phyloP scores from a whole-genome alignment of 495 filamentous ascomycete genomes.

The Corynascus novoguineensis region DNA sequence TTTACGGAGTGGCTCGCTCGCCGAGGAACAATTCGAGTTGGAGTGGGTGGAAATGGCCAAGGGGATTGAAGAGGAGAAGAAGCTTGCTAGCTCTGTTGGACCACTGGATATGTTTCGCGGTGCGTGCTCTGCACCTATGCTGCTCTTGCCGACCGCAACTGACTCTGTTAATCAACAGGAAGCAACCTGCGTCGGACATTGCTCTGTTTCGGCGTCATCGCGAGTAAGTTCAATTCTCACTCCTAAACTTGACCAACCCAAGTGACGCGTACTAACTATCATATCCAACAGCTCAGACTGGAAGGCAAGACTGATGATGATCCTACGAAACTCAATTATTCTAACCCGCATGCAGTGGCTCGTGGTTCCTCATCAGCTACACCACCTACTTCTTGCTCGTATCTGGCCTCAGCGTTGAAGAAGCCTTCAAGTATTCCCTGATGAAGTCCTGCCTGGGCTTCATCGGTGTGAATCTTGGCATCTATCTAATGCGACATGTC shows the following conservation, averaged over 20 bases:
- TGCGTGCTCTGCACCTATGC: not conserved
- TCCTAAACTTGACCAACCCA: not conserved
- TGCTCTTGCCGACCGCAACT: not conserved
- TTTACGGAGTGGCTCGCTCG: slow-evolving; percentile 35
- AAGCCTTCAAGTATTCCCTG: slow-evolving; percentile 38
- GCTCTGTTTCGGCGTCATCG: slow-evolving; percentile 34
- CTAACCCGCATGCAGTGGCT: not conserved
- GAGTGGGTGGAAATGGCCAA: slow-evolving; percentile 39
- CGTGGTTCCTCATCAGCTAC: slow-evolving; percentile 41
- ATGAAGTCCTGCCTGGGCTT: slow-evolving; percentile 38
- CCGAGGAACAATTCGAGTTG: slow-evolving; percentile 31
- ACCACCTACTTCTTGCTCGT: slow-evolving; percentile 40
- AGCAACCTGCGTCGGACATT: slow-evolving; percentile 37
- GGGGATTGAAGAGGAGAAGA: slow-evolving; percentile 37
- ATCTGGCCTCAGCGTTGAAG: slow-evolving; percentile 31
- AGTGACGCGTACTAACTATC: not conserved
- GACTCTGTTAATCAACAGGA: slow-evolving; percentile 15
- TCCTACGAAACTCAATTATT: no score
- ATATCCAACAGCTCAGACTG: slow-evolving; percentile 2
- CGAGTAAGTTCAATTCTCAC: not conserved
- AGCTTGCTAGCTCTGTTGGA: slow-evolving; percentile 26
- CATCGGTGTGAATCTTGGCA: slow-evolving; percentile 27
- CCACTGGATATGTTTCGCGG: slow-evolving; percentile 32
- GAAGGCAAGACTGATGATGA: not conserved
- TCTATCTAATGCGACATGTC: slow-evolving; percentile 37